A percentile compares a stretch with the other conserved stretches of the same genome.
Conservation (phyloP, 2,329 filamentous ascomycete genomes). For the Pezicula radicicola region DNA sequence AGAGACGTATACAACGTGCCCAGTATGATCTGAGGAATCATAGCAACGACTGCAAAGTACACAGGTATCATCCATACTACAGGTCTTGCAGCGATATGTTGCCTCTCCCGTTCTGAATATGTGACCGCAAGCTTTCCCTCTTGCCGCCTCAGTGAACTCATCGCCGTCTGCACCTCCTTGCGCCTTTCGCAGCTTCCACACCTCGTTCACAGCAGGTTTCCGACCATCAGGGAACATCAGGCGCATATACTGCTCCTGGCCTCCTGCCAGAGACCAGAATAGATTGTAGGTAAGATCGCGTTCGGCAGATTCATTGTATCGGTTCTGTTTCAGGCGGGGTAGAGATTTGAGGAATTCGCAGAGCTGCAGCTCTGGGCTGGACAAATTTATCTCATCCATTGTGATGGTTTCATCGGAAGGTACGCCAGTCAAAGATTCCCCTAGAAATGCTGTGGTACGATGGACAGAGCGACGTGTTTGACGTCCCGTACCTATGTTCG, state of each 20-base stretch:
- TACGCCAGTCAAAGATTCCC: background rate
- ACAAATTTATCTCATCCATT: conserved; percentile 39
- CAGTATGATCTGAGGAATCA: conserved; percentile 90
- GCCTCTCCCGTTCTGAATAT: conserved; percentile 95
- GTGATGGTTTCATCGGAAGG: background rate
- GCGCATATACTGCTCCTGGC: conserved; percentile 69
- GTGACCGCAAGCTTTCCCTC: conserved; percentile 92
- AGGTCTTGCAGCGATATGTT: conserved; percentile 91
- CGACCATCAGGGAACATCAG: conserved; percentile 80
- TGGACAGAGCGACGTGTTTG: background rate
- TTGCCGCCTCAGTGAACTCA: conserved; percentile 88
- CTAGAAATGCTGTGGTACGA: background rate
- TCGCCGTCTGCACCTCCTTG: conserved; percentile 92
- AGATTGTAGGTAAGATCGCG: conserved; percentile 73
- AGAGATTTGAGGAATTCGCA: conserved; percentile 78
- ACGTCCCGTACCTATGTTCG: background rate
- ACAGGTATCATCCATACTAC: conserved; percentile 91
- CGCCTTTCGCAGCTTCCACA: conserved; percentile 77
- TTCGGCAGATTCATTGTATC: conserved; percentile 70
- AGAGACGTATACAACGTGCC: conserved; percentile 85
- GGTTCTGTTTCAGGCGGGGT: conserved; percentile 69
- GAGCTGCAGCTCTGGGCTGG: conserved; percentile 76
- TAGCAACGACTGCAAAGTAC: conserved; percentile 93
- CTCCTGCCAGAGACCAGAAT: conserved; percentile 82
- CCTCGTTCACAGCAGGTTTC: conserved; percentile 47